Evolutionary conservation across 75 land plant species (phyloP).

Genomic region (Picea sitchensis): DNA sequence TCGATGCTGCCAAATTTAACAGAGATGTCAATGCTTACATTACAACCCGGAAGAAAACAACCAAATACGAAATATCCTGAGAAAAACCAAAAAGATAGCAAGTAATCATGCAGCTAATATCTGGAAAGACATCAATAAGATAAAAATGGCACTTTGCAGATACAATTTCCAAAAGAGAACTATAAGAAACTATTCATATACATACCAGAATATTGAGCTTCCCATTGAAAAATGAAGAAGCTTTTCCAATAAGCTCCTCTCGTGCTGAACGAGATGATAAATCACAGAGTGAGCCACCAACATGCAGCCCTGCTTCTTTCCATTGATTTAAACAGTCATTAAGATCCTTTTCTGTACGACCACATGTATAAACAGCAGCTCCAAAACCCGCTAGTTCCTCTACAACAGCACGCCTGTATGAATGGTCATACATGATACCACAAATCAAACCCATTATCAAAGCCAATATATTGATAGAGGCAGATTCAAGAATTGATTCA

Average conservation of each 20-base stretch:
- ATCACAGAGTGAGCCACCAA: constrained; percentile 61
- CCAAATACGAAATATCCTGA: not conserved
- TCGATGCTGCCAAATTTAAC: too few species aligned
- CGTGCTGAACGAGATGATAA: constrained; percentile 30
- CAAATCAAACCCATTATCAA: not conserved
- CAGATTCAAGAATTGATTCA: not conserved
- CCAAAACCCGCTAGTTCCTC: constrained; percentile 53
- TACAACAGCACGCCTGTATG: constrained; percentile 53
- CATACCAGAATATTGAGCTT: constrained; percentile 33
- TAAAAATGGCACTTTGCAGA: too few species aligned
- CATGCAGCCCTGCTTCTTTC: constrained; percentile 42
- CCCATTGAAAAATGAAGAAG: constrained; percentile 33
- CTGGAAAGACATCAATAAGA: not conserved
- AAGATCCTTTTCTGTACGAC: constrained; percentile 39
- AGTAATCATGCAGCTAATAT: not conserved
- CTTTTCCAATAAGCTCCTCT: constrained; percentile 25
- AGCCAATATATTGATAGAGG: not conserved
- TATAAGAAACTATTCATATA: too few species aligned
- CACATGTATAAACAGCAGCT: constrained; percentile 65
- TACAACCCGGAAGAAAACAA: not conserved
- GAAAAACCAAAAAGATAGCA: not conserved
- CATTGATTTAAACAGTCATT: constrained; percentile 39
- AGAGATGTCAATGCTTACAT: not conserved
- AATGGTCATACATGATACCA: not conserved
- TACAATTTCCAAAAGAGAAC: too few species aligned